phyloP scores from a whole-genome alignment of 371 early-diverging fungal species.

The Mortierella sp. region DNA sequence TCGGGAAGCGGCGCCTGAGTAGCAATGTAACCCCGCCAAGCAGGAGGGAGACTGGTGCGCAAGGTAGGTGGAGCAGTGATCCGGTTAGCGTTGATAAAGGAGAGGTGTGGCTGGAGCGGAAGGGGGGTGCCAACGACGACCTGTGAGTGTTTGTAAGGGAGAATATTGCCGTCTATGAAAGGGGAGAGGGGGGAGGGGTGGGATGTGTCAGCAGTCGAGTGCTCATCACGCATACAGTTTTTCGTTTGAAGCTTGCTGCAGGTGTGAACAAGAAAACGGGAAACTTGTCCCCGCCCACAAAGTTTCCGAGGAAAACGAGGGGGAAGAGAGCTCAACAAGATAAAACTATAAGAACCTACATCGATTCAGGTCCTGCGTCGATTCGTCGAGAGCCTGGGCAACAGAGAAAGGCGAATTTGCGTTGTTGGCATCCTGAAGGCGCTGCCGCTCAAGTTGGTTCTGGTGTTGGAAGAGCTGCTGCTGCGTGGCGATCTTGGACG shows the following conservation, averaged over 20 bases:
- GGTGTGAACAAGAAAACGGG: no score
- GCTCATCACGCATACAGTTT: neutral
- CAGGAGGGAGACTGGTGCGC: constrained; percentile 17
- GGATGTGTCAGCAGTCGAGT: neutral
- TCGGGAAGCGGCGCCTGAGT: constrained; percentile 89
- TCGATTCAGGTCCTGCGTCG: constrained; percentile 31
- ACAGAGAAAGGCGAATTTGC: constrained; percentile 23
- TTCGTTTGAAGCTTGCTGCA: no score
- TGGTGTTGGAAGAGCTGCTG: constrained; percentile 16
- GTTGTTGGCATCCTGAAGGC: constrained; percentile 10
- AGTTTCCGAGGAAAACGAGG: neutral
- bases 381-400: constrained; percentile 4
- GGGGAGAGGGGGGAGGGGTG: no score
- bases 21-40: constrained; percentile 76
- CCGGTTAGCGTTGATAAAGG: constrained; percentile 45
- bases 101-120: neutral
- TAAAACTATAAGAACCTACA: constrained; percentile 17
- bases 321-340: neutral
- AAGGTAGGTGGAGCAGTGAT: constrained; percentile 27
- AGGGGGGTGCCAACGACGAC: constrained; percentile 5
- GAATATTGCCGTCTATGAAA: constrained; percentile 33
- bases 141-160: constrained; percentile 38
- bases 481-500: neutral
- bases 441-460: constrained; percentile 19
- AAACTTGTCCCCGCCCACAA: neutral